Base-by-base conservation (phyloP, 805 yeast species). In the Candida saitoana region DNA sequence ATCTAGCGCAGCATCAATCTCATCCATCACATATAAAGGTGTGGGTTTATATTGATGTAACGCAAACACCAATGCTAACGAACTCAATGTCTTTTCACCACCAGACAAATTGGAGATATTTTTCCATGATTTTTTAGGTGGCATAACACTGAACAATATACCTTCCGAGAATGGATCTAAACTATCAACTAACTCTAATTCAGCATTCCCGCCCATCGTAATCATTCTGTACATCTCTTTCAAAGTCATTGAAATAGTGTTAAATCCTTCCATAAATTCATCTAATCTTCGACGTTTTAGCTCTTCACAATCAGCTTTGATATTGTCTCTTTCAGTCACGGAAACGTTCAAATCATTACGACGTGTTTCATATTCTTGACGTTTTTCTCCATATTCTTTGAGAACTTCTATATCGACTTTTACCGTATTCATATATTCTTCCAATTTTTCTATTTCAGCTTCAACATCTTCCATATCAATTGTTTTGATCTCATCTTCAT, bases 201-300 rank as follows among this genome's bases (percentile, higher is more conserved):
- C 99, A 0, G 99, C 99, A 67, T 91, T 93, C 25, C 99, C 99
- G 19, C 99, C 99, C 95, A 91, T 89, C 1, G 99, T 93, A 46
- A 93, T 93, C 95, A 93, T 87, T 57, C 90, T 95, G 56, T 93
- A 93, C 98, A 93, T 90, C 54, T 88, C 96, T 60, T 91, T 93
- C 49, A 93, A 74, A 5, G 96, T 86, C 59, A 81, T 71, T 1
- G 97, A 88, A 20, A 93, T 93, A 16, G 80, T 74, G 49, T 82
- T 78, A 67, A 95, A 93, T 0, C 99, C 99, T 47, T 77, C 79
- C 95, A 89, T 89, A 56, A 93, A 93, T 60, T 93, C 97, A 47
- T 82, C 89, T 41, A 85, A 71, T 40, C 98, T 71, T 45, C 74
- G 79, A 42, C 83, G 77, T 58, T 84, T 84, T 50, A 88, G 68